Evolutionary conservation across 2,329 filamentous ascomycete species (phyloP).

Genomic region (Claviceps quebecensis): DNA sequence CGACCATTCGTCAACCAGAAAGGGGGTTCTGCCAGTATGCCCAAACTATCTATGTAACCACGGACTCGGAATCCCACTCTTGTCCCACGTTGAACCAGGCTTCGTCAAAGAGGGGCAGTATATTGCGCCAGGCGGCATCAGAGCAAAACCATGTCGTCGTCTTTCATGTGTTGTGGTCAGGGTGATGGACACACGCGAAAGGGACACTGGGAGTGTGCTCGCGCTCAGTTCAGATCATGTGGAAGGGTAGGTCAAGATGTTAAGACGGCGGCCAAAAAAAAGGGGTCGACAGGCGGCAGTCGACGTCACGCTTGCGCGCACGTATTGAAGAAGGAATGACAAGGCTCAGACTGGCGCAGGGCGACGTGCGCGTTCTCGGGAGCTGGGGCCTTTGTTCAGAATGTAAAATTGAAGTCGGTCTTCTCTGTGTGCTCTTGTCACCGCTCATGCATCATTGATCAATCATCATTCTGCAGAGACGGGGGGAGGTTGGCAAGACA

Average conservation of each 20-base stretch:
- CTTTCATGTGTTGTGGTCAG: background rate
- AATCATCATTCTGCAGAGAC: too few species aligned
- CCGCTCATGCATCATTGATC: background rate
- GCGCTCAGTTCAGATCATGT: conserved; percentile 1
- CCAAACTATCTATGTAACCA: conserved; percentile 1
- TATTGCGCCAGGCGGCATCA: background rate
- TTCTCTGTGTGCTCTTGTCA: background rate
- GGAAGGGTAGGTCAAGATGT: background rate
- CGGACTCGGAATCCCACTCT: background rate
- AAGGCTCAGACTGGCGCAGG: too few species aligned
- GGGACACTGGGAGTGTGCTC: background rate
- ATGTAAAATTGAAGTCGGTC: too few species aligned
- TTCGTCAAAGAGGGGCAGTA: background rate
- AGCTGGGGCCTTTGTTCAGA: too few species aligned
- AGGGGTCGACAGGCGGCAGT: too few species aligned
- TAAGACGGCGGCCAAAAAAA: too few species aligned
- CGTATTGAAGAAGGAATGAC: too few species aligned
- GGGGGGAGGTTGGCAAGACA: too few species aligned
- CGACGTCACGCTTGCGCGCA: too few species aligned
- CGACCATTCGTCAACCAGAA: background rate
- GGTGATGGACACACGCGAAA: background rate
- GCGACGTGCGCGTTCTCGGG: too few species aligned
- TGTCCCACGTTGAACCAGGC: background rate
- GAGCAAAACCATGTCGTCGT: conserved; percentile 1
- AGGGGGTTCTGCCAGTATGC: background rate